Evolutionary conservation across 495 filamentous ascomycete genomes (phyloP).

Genomic region (Penicillium coprophilum): DNA sequence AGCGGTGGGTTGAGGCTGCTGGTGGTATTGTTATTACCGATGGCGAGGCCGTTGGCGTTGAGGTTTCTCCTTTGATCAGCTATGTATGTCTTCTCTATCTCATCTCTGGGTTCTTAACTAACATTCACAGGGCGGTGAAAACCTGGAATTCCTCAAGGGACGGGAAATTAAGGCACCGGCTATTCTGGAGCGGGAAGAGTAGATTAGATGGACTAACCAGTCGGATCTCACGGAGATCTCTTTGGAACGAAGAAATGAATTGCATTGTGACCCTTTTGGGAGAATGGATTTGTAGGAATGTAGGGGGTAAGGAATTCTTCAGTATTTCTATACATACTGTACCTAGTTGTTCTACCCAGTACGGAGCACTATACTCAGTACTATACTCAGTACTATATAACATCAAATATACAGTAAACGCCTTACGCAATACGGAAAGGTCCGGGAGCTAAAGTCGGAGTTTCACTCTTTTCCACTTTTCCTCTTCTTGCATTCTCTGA

Average conservation of each 20-base stretch:
- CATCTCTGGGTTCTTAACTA: constrained; percentile 25
- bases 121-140: constrained; percentile 74
- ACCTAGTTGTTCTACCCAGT: too few relatives aligned
- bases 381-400: background rate
- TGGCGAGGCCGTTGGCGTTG: constrained; percentile 66
- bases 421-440: constrained; percentile 49
- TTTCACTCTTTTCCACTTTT: constrained; percentile 24
- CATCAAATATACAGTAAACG: constrained; percentile 16
- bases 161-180: constrained; percentile 74
- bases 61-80: constrained; percentile 90
- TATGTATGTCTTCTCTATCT: constrained; percentile 69
- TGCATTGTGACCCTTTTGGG: constrained; percentile 15
- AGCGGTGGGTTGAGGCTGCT: constrained; percentile 75
- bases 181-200: constrained; percentile 71
- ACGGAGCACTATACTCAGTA: too few relatives aligned
- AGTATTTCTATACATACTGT: too few relatives aligned
- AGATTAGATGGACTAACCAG: constrained; percentile 16
- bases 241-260: constrained; percentile 30
- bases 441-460: constrained; percentile 40
- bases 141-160: constrained; percentile 72
- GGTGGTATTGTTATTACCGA: constrained; percentile 78
- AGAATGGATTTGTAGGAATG: constrained; percentile 23
- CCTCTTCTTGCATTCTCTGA: constrained; percentile 14
- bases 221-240: constrained; percentile 5
- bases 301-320: constrained; percentile 13